Conservation (phyloP, 2,329 filamentous ascomycete species). For the Fusarium guadeloupense region DNA sequence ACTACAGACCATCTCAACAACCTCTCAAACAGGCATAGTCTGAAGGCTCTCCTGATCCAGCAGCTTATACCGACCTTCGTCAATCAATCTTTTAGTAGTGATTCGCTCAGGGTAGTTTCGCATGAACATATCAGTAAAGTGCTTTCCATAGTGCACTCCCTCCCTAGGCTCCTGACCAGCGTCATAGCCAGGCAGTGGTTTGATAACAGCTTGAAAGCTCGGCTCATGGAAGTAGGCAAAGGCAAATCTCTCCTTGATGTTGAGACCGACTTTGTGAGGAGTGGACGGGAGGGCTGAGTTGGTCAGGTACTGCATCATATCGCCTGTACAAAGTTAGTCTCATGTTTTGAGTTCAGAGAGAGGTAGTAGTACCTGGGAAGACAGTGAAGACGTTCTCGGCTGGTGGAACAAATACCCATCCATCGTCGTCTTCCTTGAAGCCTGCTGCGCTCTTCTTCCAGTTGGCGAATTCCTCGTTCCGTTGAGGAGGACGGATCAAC, state of each 20-base stretch:
- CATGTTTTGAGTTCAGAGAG: background rate
- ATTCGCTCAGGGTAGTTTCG: constrained; percentile 59
- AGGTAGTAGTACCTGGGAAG: constrained; percentile 53
- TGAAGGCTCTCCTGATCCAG: background rate
- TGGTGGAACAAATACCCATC: constrained; percentile 60
- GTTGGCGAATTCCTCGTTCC: constrained; percentile 55
- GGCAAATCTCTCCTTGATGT: constrained; percentile 57
- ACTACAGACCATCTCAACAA: background rate
- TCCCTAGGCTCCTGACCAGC: constrained; percentile 44
- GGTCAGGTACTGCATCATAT: constrained; percentile 63
- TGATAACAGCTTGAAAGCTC: constrained; percentile 56
- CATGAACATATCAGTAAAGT: constrained; percentile 62
- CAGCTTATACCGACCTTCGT: constrained; percentile 3
- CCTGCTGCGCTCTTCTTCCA: constrained; percentile 58
- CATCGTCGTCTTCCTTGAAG: constrained; percentile 54
- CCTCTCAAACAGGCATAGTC: background rate
- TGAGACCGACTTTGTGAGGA: constrained; percentile 61
- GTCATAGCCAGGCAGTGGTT: constrained; percentile 53
- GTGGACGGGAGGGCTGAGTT: constrained; percentile 57
- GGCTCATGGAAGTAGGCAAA: constrained; percentile 64
- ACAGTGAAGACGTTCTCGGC: constrained; percentile 57
- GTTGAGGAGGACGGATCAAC: constrained; percentile 56
- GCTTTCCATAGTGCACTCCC: constrained; percentile 61
- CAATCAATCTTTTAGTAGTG: constrained; percentile 49
- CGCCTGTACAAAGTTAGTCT: constrained; percentile 46